Evolutionary conservation across 148 eudicot species (phyloP), one percentile per base, ranked within the genome.

Genomic region (Camellia granthamiana): DNA sequence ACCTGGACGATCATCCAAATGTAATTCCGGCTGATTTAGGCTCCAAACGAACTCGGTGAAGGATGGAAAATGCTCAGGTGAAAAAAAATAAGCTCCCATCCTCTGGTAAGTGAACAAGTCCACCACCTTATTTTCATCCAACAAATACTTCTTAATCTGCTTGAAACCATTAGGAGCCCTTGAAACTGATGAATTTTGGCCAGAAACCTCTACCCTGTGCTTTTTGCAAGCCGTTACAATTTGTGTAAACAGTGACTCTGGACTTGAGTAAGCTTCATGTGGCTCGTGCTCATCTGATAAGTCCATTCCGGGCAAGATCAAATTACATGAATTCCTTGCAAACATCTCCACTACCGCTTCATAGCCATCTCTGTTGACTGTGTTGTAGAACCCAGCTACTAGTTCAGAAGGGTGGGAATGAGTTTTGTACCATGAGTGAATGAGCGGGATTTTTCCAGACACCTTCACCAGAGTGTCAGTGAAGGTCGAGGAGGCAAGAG

Each of bases 21-120:
- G 86, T 71, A 79, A 42, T 30, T 89, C 85, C 18, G 58, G 55
- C 78, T 88, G 91, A 82, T 81, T 88, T n/a, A 95, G 71, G 19
- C 82, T 84, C 54, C 94, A 84, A 7, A 89, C 88, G n/a, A 95
- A 90, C 46, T 75, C 81, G 1, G 92, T 79, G 76, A 93, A 95
- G 42, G 80, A 19, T 12, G 96, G 98, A 49, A 93, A 95, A 73
- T 93, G 92, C 65, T 93, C 84, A 0, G 98, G 98, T 3, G 97
- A 95, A 66, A 95, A 95, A 87, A 95, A 95, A 67, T 82, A 83
- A 72, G 94, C 92, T 43, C 98, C 97, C 97, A 95, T 95, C 66
- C 98, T 90, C 75, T 95, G 98, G 85, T 93, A 95, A 15, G 87
- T 88, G 80, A 95, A 93, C 84, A 88, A 69, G 75, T 89, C 85